Conservation (phyloP, 108 stramenopile species). For the Ochromonas danica region DNA sequence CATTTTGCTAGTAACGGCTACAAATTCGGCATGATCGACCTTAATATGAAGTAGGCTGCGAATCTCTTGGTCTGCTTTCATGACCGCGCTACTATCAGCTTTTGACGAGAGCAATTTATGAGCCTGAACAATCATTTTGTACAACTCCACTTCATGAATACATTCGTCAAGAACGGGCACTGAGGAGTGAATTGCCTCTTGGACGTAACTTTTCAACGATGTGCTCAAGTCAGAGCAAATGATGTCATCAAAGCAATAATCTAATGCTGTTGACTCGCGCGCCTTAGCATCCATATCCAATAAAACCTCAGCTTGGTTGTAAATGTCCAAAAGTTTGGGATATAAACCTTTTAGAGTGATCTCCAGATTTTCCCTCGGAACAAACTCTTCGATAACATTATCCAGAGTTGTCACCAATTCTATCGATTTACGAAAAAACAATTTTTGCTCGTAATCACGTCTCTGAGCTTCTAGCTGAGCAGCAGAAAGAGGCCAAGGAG, state of each 20-base stretch:
- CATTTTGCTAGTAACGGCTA: neutral
- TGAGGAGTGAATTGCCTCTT: neutral
- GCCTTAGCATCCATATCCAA: neutral
- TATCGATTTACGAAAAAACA: neutral
- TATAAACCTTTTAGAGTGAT: neutral
- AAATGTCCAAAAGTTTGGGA: neutral
- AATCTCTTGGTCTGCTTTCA: neutral
- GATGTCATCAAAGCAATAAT: constrained; percentile 12
- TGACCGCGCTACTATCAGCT: neutral
- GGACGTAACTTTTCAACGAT: neutral
- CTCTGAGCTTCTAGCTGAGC: neutral
- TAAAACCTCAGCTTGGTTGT: neutral
- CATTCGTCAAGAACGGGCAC: neutral
- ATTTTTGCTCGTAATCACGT: neutral
- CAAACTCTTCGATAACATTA: neutral
- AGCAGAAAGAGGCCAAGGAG: neutral
- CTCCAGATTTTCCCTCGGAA: neutral
- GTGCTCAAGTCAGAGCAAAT: constrained; percentile 7
- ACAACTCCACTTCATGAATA: neutral
- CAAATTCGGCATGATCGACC: constrained; percentile 9
- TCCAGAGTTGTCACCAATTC: neutral
- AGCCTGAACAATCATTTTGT: neutral
- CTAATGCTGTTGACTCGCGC: neutral
- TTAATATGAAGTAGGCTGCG: neutral
- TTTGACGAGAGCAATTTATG: neutral